Conservation (phyloP, 202 grass and related monocot genomes). For the Panicum virgatum region DNA sequence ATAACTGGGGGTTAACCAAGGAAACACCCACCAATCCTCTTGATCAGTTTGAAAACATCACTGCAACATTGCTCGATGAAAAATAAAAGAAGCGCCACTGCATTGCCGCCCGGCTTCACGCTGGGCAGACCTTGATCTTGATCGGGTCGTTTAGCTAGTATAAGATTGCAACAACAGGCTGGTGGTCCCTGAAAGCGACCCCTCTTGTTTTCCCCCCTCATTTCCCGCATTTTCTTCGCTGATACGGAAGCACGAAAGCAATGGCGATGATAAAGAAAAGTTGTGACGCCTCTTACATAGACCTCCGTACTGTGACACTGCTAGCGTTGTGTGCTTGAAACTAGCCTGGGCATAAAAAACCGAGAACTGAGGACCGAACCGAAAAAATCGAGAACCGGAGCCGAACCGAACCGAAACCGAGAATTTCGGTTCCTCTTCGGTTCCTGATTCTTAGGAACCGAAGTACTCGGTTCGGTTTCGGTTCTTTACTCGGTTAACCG, state of each 20-base stretch:
- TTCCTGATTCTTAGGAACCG: no score
- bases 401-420: no score
- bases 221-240: neutral
- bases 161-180: slow-evolving; percentile 15
- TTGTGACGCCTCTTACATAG: neutral
- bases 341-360: no score
- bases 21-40: neutral
- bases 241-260: slow-evolving; percentile 21
- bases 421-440: no score
- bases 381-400: no score
- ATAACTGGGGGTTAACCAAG: neutral
- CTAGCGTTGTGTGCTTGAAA: neutral
- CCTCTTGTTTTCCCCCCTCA: neutral
- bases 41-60: neutral
- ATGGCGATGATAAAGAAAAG: neutral
- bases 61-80: neutral
- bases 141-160: slow-evolving; percentile 14
- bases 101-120: neutral
- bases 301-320: neutral
- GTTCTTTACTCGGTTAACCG: no score
- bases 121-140: neutral
- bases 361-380: no score
- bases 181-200: slow-evolving; percentile 32
- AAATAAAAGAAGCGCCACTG: neutral
- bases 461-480: no score